These are phyloP conservation scores for Eucalyptus victrix DNA, from an alignment of 345 rosid species.

Conservation along the genomic window DNA sequence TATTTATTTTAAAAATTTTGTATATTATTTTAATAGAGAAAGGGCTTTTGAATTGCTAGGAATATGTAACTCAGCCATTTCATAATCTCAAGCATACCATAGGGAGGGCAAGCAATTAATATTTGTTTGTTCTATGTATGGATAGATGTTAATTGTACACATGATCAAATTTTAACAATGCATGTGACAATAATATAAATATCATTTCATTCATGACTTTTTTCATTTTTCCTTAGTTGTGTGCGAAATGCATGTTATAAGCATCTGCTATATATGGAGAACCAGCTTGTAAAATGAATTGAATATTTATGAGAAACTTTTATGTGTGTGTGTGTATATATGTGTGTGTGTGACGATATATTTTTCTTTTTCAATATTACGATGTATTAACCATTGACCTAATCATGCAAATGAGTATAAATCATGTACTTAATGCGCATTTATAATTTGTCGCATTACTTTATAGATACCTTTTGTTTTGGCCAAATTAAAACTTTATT, in stretches of 20 bases:
- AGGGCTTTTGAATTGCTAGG: background rate
- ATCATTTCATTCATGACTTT: background rate
- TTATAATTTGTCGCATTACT: background rate
- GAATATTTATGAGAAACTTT: no score
- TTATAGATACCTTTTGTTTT: background rate
- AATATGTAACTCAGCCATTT: background rate
- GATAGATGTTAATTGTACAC: background rate
- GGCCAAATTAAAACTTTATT: background rate
- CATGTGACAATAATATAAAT: background rate
- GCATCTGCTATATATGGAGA: no score
- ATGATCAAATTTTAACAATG: background rate
- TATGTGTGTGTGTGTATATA: no score
- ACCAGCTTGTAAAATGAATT: background rate
- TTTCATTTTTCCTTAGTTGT: background rate
- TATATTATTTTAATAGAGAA: background rate
- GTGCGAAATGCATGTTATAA: background rate
- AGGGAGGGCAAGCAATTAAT: background rate
- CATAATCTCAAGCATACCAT: background rate
- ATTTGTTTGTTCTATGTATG: background rate
- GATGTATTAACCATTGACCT: background rate
- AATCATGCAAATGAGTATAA: background rate
- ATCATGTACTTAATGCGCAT: background rate
- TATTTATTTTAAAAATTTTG: no score
- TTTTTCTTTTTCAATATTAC: no score
- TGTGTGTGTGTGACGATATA: rapidly evolving